phyloP scores from a whole-genome alignment of 352 stramenopile species.

The Pythium phragmitis region DNA sequence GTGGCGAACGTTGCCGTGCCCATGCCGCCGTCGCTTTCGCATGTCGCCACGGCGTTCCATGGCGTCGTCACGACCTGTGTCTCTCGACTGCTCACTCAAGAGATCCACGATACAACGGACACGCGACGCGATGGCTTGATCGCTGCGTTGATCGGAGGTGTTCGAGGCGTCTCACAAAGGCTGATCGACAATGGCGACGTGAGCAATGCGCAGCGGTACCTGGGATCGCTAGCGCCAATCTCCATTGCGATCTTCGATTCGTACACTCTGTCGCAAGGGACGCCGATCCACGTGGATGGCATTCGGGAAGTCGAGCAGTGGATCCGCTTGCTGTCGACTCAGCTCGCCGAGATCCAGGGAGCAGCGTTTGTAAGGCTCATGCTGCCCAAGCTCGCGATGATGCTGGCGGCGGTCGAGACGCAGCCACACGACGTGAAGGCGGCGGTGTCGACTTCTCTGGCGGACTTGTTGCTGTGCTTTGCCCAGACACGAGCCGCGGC shows the following conservation, averaged over 20 bases:
- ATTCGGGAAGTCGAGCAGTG: slow-evolving; percentile 48
- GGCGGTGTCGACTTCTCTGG: not conserved
- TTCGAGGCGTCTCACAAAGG: slow-evolving; percentile 12
- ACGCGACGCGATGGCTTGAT: not conserved
- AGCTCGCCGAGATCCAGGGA: slow-evolving; percentile 48
- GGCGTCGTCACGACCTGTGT: not conserved
- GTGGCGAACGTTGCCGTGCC: slow-evolving; percentile 10
- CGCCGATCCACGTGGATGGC: slow-evolving; percentile 12
- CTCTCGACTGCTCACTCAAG: not conserved
- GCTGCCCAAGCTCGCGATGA: slow-evolving; percentile 45
- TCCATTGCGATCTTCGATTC: slow-evolving; percentile 32
- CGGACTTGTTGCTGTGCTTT: slow-evolving; percentile 25
- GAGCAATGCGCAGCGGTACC: slow-evolving; percentile 42
- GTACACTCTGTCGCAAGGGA: not conserved
- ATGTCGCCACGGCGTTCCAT: slow-evolving; percentile 16
- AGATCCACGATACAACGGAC: not conserved
- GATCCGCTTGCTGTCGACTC: slow-evolving; percentile 43
- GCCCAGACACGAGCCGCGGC: slow-evolving; percentile 22
- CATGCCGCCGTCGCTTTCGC: slow-evolving; percentile 14
- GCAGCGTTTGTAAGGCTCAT: slow-evolving; percentile 56
- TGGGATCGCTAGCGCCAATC: slow-evolving; percentile 38
- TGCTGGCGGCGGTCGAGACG: slow-evolving; percentile 24
- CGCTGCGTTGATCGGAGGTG: slow-evolving; percentile 6
- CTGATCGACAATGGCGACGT: slow-evolving; percentile 20
- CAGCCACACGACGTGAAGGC: slow-evolving; percentile 1